phyloP scores from a whole-genome alignment of 208 protist species.

The Trypanosoma conorhini region DNA sequence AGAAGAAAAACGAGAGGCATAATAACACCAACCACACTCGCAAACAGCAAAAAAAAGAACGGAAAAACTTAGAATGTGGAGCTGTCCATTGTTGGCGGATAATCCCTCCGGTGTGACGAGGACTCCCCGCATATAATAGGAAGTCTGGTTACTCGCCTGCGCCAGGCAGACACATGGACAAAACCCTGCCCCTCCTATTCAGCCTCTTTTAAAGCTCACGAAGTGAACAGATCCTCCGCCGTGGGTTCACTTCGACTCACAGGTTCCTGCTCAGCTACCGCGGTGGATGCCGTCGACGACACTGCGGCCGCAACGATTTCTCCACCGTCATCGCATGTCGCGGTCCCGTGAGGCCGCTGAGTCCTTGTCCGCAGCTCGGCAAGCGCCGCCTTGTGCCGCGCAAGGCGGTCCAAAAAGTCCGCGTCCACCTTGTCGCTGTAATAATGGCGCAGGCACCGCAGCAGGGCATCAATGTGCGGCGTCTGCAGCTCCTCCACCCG shows the following conservation, averaged over 20 bases:
- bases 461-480: conserved; percentile 52
- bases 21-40: background rate
- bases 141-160: background rate
- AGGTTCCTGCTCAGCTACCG: background rate
- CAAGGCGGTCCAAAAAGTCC: conserved; percentile 73
- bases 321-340: background rate
- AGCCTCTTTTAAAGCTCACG: background rate
- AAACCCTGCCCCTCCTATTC: conserved; percentile 1
- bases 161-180: conserved; percentile 8
- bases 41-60: conserved; percentile 4
- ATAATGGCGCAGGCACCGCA: conserved; percentile 62
- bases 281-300: background rate
- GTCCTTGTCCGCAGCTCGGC: background rate
- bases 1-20: conserved; percentile 9
- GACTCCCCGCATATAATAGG: too few species aligned
- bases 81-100: background rate
- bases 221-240: conserved; percentile 21
- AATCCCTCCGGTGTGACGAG: background rate
- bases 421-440: conserved; percentile 56
- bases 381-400: conserved; percentile 40
- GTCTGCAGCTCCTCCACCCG: conserved; percentile 59
- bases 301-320: background rate
- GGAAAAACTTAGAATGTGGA: background rate
- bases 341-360: background rate
- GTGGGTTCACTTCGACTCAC: background rate